phyloP scores from a whole-genome alignment of 192 early-diverging fungal genomes.

The Linnemannia zychae region DNA sequence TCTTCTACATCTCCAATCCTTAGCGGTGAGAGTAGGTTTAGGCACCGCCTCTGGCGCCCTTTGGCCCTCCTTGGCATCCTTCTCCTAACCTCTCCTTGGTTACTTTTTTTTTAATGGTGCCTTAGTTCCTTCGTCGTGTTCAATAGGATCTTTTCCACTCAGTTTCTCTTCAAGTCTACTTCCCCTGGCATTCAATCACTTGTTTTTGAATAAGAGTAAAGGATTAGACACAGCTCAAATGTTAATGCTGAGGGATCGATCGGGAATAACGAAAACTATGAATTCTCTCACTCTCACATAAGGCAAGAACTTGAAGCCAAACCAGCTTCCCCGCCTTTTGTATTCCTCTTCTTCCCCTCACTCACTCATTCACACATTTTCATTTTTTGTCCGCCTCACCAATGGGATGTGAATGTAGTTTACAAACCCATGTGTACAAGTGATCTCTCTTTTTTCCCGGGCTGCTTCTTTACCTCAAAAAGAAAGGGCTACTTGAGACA shows the following conservation, averaged over 20 bases:
- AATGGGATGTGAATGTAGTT: no score
- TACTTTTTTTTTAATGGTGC: no score
- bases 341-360: background rate
- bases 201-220: background rate
- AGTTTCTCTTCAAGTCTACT: background rate
- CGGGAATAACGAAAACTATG: slow-evolving; percentile 3
- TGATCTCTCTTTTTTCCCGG: no score
- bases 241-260: background rate
- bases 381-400: no score
- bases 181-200: background rate
- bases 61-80: background rate
- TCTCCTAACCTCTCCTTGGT: background rate
- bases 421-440: no score
- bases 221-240: slow-evolving; percentile 1
- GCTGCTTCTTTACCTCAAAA: no score
- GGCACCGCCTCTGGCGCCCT: background rate
- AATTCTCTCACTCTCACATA: background rate
- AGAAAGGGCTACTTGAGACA: background rate
- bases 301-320: background rate
- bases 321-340: slow-evolving; percentile 3
- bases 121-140: background rate
- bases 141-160: background rate
- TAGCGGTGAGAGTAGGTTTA: background rate
- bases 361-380: no score
- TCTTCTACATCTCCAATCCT: background rate